Evolutionary conservation across 768 basidiomycete species (phyloP), one percentile per base, ranked within the genome.

Genomic region (Lactarius hatsudake): DNA sequence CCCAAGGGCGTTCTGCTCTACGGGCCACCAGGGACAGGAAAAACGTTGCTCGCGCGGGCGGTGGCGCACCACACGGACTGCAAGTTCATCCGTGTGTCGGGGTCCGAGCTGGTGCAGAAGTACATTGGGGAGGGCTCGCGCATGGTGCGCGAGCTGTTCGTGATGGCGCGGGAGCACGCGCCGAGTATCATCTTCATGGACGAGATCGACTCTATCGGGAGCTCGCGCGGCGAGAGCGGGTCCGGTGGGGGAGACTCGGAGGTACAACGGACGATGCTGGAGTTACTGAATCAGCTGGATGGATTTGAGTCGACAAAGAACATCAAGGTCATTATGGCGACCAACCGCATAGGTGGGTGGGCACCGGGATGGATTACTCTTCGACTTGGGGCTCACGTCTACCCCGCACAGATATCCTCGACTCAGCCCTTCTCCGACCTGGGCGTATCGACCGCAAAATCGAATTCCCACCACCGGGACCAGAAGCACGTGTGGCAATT

Each of bases 151-250:
- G 96, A 98, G 80, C 78, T 98, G 66, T 98, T 98, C 82, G 94
- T 97, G 67, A 98, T 97, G 96, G 96, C 96, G 3, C 79, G 95
- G 69, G 96, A 98, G 76, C 94, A 97, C 74, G 96, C 96, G 40
- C 96, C 96, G 42, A 92, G 91, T 77, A 97, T 98, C 79, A 97
- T 98, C 76, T 98, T 98, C 82, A 97, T 98, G 96, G 96, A 98
- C 76, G 96, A 98, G 79, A 98, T 98, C 70, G 96, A 98, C 79
- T 94, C 93, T 23, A 98, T 98, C 74, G 96, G 96, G 63, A 91
- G 89, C 69, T 94, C 93, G 69, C 79, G 96, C 75, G 94, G 96
- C 13, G 93, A 95, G 71, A 80, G 83, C 38, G 88, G 88, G 9
- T 83, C 82, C 26, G 84, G 86, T 8, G 82, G 84, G 34, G 86